A percentile compares a stretch with the other conserved stretches of the same genome.
These are phyloP conservation scores for Vicia villosa DNA, from an alignment of 306 rosid species.

Conservation along the genomic window DNA sequence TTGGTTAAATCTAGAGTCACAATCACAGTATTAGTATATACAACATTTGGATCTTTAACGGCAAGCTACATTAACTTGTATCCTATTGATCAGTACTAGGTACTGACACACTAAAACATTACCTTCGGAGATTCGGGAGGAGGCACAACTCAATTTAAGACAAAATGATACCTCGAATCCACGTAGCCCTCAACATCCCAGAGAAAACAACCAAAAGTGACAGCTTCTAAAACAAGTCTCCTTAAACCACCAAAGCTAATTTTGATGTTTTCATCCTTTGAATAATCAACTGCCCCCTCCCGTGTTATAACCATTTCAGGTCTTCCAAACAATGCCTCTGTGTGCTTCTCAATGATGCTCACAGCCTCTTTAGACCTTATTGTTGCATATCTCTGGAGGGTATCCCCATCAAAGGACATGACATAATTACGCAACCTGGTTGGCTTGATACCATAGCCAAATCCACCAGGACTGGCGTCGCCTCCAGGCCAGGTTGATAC, in stretches of 20 bases:
- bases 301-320: conserved; percentile 75
- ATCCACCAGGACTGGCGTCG: conserved; percentile 51
- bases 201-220: conserved; percentile 88
- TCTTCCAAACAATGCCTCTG: conserved; percentile 92
- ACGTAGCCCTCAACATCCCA: conserved; percentile 97
- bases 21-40: conserved; percentile 42
- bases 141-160: conserved; percentile 49
- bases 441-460: conserved; percentile 56
- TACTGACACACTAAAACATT: conserved; percentile 20
- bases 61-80: conserved; percentile 33
- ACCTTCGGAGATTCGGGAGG: conserved; percentile 13
- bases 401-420: conserved; percentile 86
- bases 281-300: conserved; percentile 69
- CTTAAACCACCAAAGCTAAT: conserved; percentile 87
- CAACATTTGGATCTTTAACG: conserved; percentile 24
- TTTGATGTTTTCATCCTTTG: conserved; percentile 69
- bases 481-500: conserved; percentile 60
- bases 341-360: conserved; percentile 90
- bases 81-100: conserved; percentile 23
- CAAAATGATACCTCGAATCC: conserved; percentile 90
- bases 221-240: conserved; percentile 88
- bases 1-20: conserved; percentile 16
- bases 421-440: conserved; percentile 78
- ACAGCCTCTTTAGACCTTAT: conserved; percentile 91
- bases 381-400: conserved; percentile 80